A percentile compares a stretch with the other conserved stretches of the same genome.
Conservation (phyloP, 2,329 filamentous ascomycete species). For the Nemania sp. region DNA sequence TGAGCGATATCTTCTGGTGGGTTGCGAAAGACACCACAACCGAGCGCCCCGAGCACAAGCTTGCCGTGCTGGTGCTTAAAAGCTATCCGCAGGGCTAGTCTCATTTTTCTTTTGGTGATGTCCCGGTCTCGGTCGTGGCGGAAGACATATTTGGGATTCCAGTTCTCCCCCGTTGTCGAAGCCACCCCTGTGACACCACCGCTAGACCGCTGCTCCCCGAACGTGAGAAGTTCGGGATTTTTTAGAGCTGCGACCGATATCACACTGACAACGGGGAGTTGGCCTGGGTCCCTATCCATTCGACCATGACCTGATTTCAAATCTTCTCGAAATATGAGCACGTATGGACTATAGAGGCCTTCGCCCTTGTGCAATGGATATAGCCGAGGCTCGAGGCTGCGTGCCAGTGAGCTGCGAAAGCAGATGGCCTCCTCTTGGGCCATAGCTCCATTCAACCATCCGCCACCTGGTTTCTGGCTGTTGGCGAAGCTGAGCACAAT, state of each 20-base stretch:
- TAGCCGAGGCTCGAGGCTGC: neutral
- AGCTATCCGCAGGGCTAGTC: neutral
- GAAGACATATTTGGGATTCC: neutral
- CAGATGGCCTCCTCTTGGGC: slow-evolving; percentile 65
- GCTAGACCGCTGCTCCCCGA: neutral
- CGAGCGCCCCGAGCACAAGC: neutral
- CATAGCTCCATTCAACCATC: slow-evolving; percentile 54
- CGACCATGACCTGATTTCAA: neutral
- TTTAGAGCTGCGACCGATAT: neutral
- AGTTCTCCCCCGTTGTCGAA: no score
- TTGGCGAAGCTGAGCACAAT: slow-evolving; percentile 60
- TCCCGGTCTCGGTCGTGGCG: neutral
- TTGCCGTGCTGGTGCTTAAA: neutral
- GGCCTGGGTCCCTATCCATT: neutral
- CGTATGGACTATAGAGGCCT: slow-evolving; percentile 40
- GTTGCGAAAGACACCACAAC: neutral
- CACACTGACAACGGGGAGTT: neutral
- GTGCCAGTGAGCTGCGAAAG: slow-evolving; percentile 52
- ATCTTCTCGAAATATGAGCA: slow-evolving; percentile 36
- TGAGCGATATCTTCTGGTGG: neutral
- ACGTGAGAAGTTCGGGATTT: neutral
- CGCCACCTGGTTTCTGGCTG: slow-evolving; percentile 52
- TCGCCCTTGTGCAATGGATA: slow-evolving; percentile 30
- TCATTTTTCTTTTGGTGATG: neutral
- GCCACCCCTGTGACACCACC: neutral